A percentile compares a stretch with the other conserved stretches of the same genome.
Evolutionary conservation across 1,284 basidiomycete genomes (phyloP).

Genomic region (Boletus smithii): DNA sequence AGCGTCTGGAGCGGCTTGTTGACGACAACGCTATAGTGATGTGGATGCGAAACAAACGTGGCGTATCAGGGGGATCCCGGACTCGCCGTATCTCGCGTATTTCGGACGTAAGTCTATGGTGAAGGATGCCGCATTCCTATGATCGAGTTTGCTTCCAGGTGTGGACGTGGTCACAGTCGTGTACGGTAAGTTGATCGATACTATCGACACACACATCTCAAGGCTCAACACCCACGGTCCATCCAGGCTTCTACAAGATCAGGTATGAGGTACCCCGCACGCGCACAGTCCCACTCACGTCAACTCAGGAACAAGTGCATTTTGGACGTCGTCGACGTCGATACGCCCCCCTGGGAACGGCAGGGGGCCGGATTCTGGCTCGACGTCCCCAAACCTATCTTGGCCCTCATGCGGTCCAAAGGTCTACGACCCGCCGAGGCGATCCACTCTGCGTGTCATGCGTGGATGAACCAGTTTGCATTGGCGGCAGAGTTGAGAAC

Average conservation of each 20-base stretch:
- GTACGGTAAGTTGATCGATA: constrained; percentile 52
- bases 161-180: constrained; percentile 72
- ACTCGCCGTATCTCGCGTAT: constrained; percentile 57
- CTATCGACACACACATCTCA: not conserved
- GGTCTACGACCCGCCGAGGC: constrained; percentile 69
- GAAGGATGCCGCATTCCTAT: not conserved
- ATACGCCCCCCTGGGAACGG: constrained; percentile 77
- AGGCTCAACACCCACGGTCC: not conserved
- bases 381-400: constrained; percentile 62
- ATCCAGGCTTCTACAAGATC: constrained; percentile 57
- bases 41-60: constrained; percentile 77
- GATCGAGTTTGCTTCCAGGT: constrained; percentile 37
- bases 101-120: constrained; percentile 63
- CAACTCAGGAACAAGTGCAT: constrained; percentile 57
- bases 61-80: constrained; percentile 69
- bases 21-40: constrained; percentile 46
- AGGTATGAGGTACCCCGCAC: constrained; percentile 25
- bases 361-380: constrained; percentile 83
- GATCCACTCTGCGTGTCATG: constrained; percentile 85
- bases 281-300: not conserved
- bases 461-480: constrained; percentile 76
- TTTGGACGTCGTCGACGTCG: constrained; percentile 76
- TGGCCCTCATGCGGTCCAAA: constrained; percentile 55
- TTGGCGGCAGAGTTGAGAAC: constrained; percentile 74
- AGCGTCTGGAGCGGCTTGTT: not conserved